Base-by-base conservation (phyloP, 2,329 filamentous ascomycete genomes). In the Aplosporella prunicola region DNA sequence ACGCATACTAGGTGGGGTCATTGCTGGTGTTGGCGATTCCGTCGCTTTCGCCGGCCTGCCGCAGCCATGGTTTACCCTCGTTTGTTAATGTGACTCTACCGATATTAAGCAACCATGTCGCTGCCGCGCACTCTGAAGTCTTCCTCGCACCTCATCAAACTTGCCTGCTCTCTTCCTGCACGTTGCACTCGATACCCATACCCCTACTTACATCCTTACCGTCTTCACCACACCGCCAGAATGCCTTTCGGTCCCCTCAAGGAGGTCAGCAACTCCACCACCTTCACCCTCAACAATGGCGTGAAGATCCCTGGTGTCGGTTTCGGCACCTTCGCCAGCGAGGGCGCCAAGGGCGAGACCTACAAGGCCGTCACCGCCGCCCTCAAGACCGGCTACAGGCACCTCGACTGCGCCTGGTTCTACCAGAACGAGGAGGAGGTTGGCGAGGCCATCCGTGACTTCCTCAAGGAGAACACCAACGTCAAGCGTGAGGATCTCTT, bases 391-490 rank as follows among this genome's bases (percentile, higher is more conserved):
- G 76, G 76, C 20, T 81, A 80, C 56, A 68, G 75, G 24, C 75
- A 80, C 50, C 72, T 81, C 42, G 78, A 81, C 59, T 73, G 79
- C 9, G 82, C 81, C 0, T 78, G 80, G 58, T 75, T 74, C 55
- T 87, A 87, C 57, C 70, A 64, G 42, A 87, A 87, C 50, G 82
- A 87, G 53, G 57, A 60, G n/a, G 71, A 82, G 54, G 79, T 86
- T 23, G 78, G 80, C 20, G 64, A 75, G 31, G 80, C 80, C 2
- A 60, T 85, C 11, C 63, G 63, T 22, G 72, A 75, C 50, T 77
- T 75, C 57, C 59, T 76, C 42, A 62, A 66, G 50, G 58, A 66
- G 36, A 57, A 69, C 42, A 74, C 73, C 4, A 67, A 64, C 1
- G 49, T 85, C 16, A 60, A 67, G 11, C 70, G 78, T 29, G 58